Conservation (phyloP, 78 protist species). For the Cavenderia fasciculata region DNA sequence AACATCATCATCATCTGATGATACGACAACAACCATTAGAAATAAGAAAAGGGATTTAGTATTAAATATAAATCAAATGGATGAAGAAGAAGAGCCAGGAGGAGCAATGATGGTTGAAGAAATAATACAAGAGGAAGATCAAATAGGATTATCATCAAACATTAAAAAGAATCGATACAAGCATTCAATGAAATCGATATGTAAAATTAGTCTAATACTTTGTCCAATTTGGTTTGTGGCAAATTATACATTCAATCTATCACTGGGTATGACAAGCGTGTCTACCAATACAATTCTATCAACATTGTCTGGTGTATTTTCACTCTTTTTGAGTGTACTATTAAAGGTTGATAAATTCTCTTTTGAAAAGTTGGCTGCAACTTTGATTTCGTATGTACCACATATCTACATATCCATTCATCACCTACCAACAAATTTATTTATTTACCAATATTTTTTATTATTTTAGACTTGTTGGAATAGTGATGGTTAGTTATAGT, state of each 20-base stretch:
- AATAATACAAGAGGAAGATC: too few relatives aligned
- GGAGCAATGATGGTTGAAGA: too few relatives aligned
- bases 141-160: too few relatives aligned
- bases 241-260: conserved; percentile 54
- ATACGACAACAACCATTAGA: too few relatives aligned
- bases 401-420: neutral
- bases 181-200: conserved; percentile 37
- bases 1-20: too few relatives aligned
- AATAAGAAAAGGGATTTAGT: too few relatives aligned
- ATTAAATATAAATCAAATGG: too few relatives aligned
- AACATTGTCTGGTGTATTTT: conserved; percentile 58
- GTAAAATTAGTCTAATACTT: conserved; percentile 32
- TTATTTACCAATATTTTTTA: neutral
- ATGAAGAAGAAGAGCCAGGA: too few relatives aligned
- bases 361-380: conserved; percentile 43
- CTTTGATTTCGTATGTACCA: conserved; percentile 28
- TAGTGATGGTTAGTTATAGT: conserved; percentile 69
- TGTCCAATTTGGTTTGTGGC: conserved; percentile 64
- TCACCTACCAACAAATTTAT: neutral
- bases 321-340: conserved; percentile 34
- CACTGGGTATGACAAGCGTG: conserved; percentile 23
- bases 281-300: conserved; percentile 59
- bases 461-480: conserved; percentile 27
- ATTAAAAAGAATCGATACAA: too few relatives aligned
- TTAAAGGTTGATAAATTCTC: conserved; percentile 72